Percentiles rank a stretch among this genome's conserved stretches.
Conservation (phyloP, 148 eudicot genomes). For the Silene uniflora region DNA sequence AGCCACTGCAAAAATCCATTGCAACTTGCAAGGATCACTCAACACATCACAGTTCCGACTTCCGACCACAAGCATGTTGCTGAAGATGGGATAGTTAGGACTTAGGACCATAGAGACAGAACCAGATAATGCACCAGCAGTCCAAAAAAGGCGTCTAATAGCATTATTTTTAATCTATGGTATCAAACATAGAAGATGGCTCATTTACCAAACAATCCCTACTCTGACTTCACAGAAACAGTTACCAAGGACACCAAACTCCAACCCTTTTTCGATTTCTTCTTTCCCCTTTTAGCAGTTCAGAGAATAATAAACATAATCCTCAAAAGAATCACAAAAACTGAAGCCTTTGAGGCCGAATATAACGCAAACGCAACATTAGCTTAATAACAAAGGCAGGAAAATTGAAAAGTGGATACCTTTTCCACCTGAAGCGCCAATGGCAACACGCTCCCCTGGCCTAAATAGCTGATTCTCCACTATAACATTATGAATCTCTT, state of each 20-base stretch:
- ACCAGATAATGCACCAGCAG: neutral
- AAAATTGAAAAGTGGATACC: conserved; percentile 32
- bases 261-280: neutral
- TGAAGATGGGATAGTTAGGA: neutral
- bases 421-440: conserved; percentile 99
- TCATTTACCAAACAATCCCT: neutral
- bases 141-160: neutral
- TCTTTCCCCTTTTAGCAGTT: neutral
- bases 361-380: neutral
- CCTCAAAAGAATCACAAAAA: neutral
- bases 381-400: neutral
- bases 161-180: neutral
- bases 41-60: neutral
- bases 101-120: neutral
- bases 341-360: neutral
- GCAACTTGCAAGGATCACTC: neutral
- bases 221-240: neutral
- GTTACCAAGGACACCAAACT: neutral
- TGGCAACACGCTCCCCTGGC: conserved; percentile 84
- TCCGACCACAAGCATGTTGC: neutral
- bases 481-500: conserved; percentile 76
- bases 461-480: conserved; percentile 72
- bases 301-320: neutral
- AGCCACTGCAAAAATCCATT: neutral
- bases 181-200: neutral